These are phyloP conservation scores for Neopestalotiopsis rosae DNA, from an alignment of 2,329 filamentous ascomycete species.

Conservation along the genomic window DNA sequence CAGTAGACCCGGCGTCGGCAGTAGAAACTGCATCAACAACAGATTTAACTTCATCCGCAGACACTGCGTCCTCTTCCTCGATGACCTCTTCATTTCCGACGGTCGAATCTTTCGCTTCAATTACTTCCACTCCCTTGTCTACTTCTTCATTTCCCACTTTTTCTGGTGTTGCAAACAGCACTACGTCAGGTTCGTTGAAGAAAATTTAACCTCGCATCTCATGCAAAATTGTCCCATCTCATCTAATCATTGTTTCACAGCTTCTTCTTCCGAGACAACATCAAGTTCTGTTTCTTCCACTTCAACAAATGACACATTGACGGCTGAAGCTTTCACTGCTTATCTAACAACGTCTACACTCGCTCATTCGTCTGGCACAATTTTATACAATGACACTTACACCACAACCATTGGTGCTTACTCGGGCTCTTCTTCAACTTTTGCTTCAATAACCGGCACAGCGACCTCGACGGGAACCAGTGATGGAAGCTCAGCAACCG, in stretches of 20 bases:
- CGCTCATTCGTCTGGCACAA: conserved; percentile 21
- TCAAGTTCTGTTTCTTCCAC: conserved; percentile 13
- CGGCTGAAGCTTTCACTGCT: conserved; percentile 16
- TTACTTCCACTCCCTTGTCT: conserved; percentile 21
- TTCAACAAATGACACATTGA: conserved; percentile 17
- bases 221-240: not conserved
- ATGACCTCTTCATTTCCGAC: conserved; percentile 23
- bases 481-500: conserved; percentile 22
- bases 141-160: conserved; percentile 18
- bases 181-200: conserved; percentile 12
- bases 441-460: conserved; percentile 22
- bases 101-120: conserved; percentile 21
- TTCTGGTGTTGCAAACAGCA: conserved; percentile 17
- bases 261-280: not conserved
- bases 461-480: conserved; percentile 25
- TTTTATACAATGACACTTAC: conserved; percentile 21
- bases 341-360: conserved; percentile 22
- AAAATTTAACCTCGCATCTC: too few species aligned
- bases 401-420: conserved; percentile 20
- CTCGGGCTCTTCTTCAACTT: conserved; percentile 19
- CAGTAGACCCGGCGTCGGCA: conserved; percentile 13
- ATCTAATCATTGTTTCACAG: not conserved
- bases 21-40: not conserved
- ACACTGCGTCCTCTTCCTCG: conserved; percentile 16
- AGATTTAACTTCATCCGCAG: conserved; percentile 16